Evolutionary conservation across 495 filamentous ascomycete species (phyloP).

Genomic region (Chlorociboria aeruginascens): DNA sequence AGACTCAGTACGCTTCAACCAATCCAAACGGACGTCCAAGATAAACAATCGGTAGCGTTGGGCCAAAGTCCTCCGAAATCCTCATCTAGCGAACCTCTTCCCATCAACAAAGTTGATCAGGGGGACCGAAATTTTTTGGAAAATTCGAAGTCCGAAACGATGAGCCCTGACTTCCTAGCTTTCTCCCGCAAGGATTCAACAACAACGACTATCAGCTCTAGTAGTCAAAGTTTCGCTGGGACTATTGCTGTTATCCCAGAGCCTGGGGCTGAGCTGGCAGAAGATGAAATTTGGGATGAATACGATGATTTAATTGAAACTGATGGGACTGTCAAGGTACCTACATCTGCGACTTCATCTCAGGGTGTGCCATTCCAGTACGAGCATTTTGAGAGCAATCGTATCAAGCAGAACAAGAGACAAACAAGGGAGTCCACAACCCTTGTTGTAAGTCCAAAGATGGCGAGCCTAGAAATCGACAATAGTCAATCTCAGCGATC

Average conservation of each 20-base stretch:
- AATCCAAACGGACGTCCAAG: slow-evolving; percentile 21
- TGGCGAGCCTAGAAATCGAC: not conserved
- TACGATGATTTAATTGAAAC: slow-evolving; percentile 84
- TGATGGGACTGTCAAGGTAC: slow-evolving; percentile 16
- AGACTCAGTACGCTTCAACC: slow-evolving; percentile 28
- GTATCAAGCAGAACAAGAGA: slow-evolving; percentile 16
- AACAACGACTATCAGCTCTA: slow-evolving; percentile 56
- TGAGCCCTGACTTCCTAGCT: slow-evolving; percentile 40
- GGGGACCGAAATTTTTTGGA: not conserved
- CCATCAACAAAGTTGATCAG: not conserved
- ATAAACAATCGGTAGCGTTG: slow-evolving; percentile 33
- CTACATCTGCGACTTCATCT: slow-evolving; percentile 39
- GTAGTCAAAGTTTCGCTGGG: slow-evolving; percentile 26
- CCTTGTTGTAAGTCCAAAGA: not conserved
- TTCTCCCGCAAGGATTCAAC: slow-evolving; percentile 64
- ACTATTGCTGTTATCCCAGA: slow-evolving; percentile 48
- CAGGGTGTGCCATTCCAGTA: slow-evolving; percentile 33
- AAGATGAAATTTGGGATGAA: slow-evolving; percentile 88
- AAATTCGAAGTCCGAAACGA: slow-evolving; percentile 8
- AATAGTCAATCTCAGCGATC: not conserved
- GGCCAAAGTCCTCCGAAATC: slow-evolving; percentile 31
- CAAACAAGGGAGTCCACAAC: slow-evolving; percentile 20
- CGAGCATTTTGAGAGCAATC: slow-evolving; percentile 25
- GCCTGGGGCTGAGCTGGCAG: slow-evolving; percentile 43
- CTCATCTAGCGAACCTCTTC: slow-evolving; percentile 16